Percentiles rank a stretch among this genome's conserved stretches.
Conservation (phyloP, 73 alveolate genomes). For the Uronychia binucleata region DNA sequence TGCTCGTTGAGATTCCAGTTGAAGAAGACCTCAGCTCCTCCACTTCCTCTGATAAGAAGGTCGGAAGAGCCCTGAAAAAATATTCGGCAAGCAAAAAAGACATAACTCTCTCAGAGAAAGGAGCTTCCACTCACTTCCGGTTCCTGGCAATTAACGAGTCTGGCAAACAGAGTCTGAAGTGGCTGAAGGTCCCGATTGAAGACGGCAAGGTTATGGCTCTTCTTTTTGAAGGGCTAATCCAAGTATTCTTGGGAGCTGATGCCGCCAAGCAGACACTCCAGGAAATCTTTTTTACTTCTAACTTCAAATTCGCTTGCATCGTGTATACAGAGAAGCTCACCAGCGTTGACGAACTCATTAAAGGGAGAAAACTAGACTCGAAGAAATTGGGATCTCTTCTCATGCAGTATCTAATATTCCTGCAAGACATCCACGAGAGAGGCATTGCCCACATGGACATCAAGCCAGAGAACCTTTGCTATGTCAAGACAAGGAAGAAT, state of each 20-base stretch:
- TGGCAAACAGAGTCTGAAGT: background rate
- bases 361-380: background rate
- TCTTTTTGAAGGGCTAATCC: background rate
- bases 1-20: background rate
- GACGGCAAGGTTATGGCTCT: background rate
- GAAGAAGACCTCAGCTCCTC: background rate
- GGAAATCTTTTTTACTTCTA: background rate
- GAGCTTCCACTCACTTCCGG: background rate
- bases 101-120: background rate
- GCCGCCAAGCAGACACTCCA: background rate
- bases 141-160: background rate
- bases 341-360: background rate
- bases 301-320: background rate
- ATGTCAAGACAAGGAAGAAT: background rate
- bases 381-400: background rate
- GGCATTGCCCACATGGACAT: constrained; percentile 1
- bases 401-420: background rate
- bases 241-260: background rate
- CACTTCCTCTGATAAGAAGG: background rate
- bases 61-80: background rate
- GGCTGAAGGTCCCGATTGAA: background rate
- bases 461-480: background rate
- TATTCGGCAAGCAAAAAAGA: background rate
- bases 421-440: background rate
- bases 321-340: background rate